Base-by-base conservation (phyloP, 164 flowering plant species). In the Litsea cubeba region DNA sequence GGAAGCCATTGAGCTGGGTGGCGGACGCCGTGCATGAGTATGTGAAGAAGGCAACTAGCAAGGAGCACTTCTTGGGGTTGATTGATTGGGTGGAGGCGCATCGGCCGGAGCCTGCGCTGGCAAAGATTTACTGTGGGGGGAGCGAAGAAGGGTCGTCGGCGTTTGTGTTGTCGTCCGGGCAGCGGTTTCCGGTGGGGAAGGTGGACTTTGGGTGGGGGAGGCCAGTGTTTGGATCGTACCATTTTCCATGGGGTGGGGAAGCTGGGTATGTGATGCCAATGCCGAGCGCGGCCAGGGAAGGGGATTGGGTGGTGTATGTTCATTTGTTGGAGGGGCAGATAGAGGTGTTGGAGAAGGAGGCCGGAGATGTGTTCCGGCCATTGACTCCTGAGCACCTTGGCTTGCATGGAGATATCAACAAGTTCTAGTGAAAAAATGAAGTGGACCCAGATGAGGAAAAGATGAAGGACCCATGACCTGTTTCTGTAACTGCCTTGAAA, bases 261-360 rank as follows among this genome's bases (percentile, higher is more conserved):
- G 63, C 82, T 0, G 83, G 85, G n/a, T 82, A 77, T 25, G 87
- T 83, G 68, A 82, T 84, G 87, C 85, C 85, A 1, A 80, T 83
- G 81, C 84, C 84, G 51, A 84, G 81, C 54, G 76, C 76, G 2
- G 62, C 50, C 1, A 65, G 62, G 58, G 49, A 74, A 2, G 78
- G 89, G 70, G 80, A 85, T 20, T 84, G 90, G 73, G 89, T 87
- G 18, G 87, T 89, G 57, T 84, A 89, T 68, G 72, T 89, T 7
- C 84, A 83, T 46, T 46, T 75, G 60, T 3, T 24, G 12, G 62
- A 66, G 18, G 65, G 72, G 22, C 75, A 71, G 54, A 22, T 78
- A 72, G 57, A 68, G 23, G n/a, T 60, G 15, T 12, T 74, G 26
- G 80, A 78, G 74, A 40, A 49, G 12, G 75, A 49, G 58, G 57